These are phyloP conservation scores for Ophiocytium majus DNA, from an alignment of 352 stramenopile species.

Conservation along the genomic window DNA sequence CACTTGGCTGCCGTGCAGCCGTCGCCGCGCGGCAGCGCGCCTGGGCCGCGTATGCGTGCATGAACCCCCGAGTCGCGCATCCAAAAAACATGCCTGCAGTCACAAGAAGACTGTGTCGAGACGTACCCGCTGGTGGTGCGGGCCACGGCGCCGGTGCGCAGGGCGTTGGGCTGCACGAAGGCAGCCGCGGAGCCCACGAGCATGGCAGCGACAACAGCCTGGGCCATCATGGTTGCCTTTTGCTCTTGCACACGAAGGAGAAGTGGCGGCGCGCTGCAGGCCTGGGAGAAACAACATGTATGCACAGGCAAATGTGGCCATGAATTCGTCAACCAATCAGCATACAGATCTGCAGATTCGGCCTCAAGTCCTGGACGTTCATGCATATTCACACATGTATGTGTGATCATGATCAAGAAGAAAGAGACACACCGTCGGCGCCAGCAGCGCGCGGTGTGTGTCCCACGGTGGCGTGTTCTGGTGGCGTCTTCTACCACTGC, in stretches of 20 bases:
- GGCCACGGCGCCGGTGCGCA: neutral
- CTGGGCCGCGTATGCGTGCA: neutral
- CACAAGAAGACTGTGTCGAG: too few species aligned
- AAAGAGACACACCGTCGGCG: too few species aligned
- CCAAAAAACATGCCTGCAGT: too few species aligned
- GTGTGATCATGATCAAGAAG: neutral
- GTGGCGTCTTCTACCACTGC: too few species aligned
- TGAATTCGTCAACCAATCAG: neutral
- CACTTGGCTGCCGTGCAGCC: neutral
- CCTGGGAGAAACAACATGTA: neutral
- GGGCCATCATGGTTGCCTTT: conserved; percentile 11
- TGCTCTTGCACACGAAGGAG: too few species aligned
- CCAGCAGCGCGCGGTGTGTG: too few species aligned
- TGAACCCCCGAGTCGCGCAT: neutral
- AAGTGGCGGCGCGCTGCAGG: too few species aligned
- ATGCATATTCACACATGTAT: neutral
- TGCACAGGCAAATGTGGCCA: neutral
- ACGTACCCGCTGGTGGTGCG: neutral
- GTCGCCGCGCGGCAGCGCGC: neutral
- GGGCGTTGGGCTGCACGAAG: neutral
- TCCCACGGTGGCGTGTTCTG: too few species aligned
- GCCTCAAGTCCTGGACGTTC: neutral
- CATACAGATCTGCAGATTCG: neutral
- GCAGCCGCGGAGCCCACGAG: neutral
- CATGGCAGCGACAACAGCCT: neutral